Evolutionary conservation across 208 protist genomes (phyloP), one percentile per base, ranked within the genome.

Genomic region (Acanthamoeba culbertsoni): DNA sequence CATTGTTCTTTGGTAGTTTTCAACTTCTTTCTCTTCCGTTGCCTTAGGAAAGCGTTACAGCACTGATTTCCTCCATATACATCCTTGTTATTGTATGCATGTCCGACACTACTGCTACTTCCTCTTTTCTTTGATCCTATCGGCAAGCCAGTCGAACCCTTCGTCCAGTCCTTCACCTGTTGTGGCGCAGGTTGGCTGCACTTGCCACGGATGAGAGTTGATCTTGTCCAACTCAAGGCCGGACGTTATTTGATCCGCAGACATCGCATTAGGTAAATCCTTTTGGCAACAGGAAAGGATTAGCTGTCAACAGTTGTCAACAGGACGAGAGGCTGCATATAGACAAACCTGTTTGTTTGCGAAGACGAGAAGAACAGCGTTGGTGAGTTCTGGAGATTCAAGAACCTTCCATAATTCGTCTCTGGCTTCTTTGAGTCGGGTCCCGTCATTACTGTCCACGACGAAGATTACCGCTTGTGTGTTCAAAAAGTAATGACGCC

Each of bases 271-370:
- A 51, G 97, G 97, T 82, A 98, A 79, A 94, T 98, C 97, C 95
- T 93, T 8, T 28, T 6, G 33, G 14, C 42, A 82, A 79, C 6
- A 40, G 45, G 59, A 46, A 62, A n/a, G 57, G 1, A 33, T 2
- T 84, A 93, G 63, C 79, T 42, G 2, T 57, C 5, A 4, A n/a
- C 0, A 42, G 53, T 37, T 1, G 43, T 1, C 8, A n/a, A 86
- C 26, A 2, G 0, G 12, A 12, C 1, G 35, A 37, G 65, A 42
- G 40, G 26, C 2, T 16, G 42, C 96, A 28, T 92, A 93, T 86
- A 99, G n/a, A n/a, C n/a, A n/a, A n/a, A n/a, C 98, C 53, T 99
- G 98, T 93, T 99, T 99, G 96, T 99, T 99, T 42, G 97, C 97
- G 86, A 98, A 98, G 18, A 99, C 96, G 8, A 99, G 95, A 10